Base-by-base conservation (phyloP, 805 yeast genomes). In the Saccharomycopsis lassenensis region DNA sequence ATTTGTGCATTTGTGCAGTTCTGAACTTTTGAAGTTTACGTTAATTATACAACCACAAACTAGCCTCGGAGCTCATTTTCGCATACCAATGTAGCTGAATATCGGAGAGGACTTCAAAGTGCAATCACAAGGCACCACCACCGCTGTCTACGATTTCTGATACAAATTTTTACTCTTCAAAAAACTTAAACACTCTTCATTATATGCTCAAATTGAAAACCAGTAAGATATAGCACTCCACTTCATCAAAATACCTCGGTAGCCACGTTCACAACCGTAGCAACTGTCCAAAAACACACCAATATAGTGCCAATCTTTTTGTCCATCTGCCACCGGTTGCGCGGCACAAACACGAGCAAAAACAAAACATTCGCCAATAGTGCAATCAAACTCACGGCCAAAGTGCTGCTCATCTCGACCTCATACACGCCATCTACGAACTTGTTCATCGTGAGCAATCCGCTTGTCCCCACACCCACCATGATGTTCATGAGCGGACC, bases 401-500 rank as follows among this genome's bases (percentile, higher is more conserved):
- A 52, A 25, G 52, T 48, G 1, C 11, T 16, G 29, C 48, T 54
- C 28, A 48, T 35, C 4, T 38, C 41, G 14, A 34, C 24, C 35
- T 48, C 37, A 23, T 24, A 32, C 24, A 12, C 31, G 4, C 21
- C 20, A 4, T 30, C 39, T n/a, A n/a, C 18, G 1, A 39, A 33
- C 2, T 36, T 35, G 7, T 46, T 17, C 28, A 63, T 56, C 5
- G 68, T 57, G 1, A 75, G 41, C 23, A 83, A 42, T 0, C 89
- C 86, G 46, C 82, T 79, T 4, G 78, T 49, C 0, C 96, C 95
- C 41, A 89, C 59, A 0, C 96, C 94, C 26, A 87, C 63, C 7
- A 91, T 59, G 29, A 80, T 61, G 36, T 86, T 79, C 28, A 91
- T 54, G 39, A 89, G 57, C 0, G 97, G 97, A 1, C 95, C 85